phyloP scores from a whole-genome alignment of 1,284 basidiomycete genomes.

The Tylopilus orsonianus region DNA sequence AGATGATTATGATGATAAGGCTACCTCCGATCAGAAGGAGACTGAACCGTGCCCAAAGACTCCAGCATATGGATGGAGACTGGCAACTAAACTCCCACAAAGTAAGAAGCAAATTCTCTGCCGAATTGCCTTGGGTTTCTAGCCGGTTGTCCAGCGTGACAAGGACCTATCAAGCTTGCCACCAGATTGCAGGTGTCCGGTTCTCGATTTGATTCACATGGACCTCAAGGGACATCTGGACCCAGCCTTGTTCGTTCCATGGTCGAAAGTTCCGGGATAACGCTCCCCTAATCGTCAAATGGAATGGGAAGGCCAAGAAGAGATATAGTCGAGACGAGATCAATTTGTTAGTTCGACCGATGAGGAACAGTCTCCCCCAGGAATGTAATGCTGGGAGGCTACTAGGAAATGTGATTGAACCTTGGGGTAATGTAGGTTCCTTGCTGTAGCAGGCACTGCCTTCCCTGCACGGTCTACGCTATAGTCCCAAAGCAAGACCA shows the following conservation, averaged over 20 bases:
- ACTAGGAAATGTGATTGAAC: conserved; percentile 40
- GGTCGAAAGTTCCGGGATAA: conserved; percentile 88
- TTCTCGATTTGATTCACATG: conserved; percentile 78
- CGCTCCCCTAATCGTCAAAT: conserved; percentile 89
- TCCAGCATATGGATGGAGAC: no score
- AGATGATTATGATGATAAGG: conserved; percentile 49
- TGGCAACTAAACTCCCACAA: no score
- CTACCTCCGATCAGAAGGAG: conserved; percentile 82
- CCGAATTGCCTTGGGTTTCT: conserved; percentile 41
- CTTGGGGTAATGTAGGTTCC: conserved; percentile 43
- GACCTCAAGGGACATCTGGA: conserved; percentile 62
- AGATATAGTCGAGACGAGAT: conserved; percentile 89
- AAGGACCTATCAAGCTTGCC: conserved; percentile 68
- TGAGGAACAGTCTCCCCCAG: conserved; percentile 56
- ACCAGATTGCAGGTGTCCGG: conserved; percentile 76
- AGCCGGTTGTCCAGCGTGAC: conserved; percentile 97
- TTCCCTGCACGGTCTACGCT: conserved; percentile 97
- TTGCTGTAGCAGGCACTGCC: conserved; percentile 89
- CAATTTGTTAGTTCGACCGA: conserved; percentile 88
- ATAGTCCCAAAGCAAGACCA: conserved; percentile 94
- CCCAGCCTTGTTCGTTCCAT: conserved; percentile 25
- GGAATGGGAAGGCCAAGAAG: conserved; percentile 93
- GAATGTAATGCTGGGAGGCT: conserved; percentile 54
- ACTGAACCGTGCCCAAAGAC: no score
- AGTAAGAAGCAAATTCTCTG: no score